Conservation (phyloP, 2,329 filamentous ascomycete genomes). For the Alternaria conjuncta region DNA sequence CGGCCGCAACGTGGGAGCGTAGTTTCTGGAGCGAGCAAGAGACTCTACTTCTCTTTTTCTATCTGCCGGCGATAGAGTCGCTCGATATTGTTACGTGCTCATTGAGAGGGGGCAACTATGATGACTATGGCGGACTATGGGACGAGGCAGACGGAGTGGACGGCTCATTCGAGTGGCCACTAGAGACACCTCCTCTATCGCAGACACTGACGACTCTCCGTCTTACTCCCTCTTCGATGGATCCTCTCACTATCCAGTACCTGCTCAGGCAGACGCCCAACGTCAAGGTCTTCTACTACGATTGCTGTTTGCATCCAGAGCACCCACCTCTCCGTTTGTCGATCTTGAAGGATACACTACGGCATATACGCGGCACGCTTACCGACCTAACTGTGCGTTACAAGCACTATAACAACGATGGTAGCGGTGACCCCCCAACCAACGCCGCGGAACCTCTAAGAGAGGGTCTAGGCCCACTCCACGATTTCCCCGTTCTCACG, state of each 20-base stretch:
- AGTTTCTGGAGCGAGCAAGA: background rate
- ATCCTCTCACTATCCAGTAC: background rate
- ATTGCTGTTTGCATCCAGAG: background rate
- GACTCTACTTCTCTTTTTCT: background rate
- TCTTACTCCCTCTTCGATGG: background rate
- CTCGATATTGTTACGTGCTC: background rate
- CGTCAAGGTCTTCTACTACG: background rate
- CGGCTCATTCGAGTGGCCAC: conserved; percentile 2
- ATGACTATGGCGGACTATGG: background rate
- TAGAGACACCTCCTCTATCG: background rate
- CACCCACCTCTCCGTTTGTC: background rate
- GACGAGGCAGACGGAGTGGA: background rate
- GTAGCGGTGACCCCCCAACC: background rate
- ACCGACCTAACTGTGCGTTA: background rate
- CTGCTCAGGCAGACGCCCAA: conserved; percentile 2
- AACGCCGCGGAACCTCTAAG: background rate
- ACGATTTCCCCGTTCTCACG: background rate
- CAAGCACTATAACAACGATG: background rate
- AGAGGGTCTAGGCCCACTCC: background rate
- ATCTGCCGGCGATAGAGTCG: background rate
- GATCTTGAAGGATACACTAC: background rate
- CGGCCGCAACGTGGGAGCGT: background rate
- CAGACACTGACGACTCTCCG: background rate
- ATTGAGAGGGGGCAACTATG: background rate
- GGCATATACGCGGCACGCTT: background rate